These are phyloP conservation scores for Amanita exitialis DNA, from an alignment of 768 basidiomycete genomes.

Conservation along the genomic window DNA sequence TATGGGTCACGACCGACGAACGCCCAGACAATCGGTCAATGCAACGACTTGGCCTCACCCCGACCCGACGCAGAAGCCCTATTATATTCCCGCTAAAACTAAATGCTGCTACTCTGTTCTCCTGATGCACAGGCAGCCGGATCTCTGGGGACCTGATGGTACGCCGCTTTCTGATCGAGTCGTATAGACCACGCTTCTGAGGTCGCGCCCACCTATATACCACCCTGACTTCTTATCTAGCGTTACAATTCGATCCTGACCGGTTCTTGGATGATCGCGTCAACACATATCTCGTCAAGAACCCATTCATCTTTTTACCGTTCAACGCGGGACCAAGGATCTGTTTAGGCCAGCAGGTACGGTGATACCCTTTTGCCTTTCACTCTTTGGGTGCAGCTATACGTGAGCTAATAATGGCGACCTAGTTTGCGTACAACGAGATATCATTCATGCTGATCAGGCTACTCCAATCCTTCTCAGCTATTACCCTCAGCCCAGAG, in stretches of 20 bases:
- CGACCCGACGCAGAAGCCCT: slow-evolving; percentile 34
- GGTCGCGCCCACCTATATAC: background rate
- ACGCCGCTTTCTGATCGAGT: slow-evolving; percentile 3
- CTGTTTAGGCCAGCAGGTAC: slow-evolving; percentile 50
- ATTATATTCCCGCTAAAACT: slow-evolving; percentile 42
- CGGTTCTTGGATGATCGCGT: slow-evolving; percentile 59
- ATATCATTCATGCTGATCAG: slow-evolving; percentile 58
- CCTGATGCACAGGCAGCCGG: slow-evolving; percentile 54
- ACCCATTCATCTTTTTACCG: slow-evolving; percentile 63
- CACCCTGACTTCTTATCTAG: slow-evolving; percentile 19
- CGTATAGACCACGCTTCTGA: background rate
- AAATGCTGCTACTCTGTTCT: slow-evolving; percentile 49
- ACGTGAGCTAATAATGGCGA: background rate
- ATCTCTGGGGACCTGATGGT: slow-evolving; percentile 70
- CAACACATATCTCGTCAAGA: slow-evolving; percentile 49
- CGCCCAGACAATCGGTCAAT: slow-evolving; percentile 32
- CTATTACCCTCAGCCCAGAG: slow-evolving; percentile 33
- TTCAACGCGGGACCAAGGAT: slow-evolving; percentile 55
- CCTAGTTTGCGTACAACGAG: slow-evolving; percentile 47
- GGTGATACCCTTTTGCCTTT: background rate
- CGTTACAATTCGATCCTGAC: slow-evolving; percentile 61
- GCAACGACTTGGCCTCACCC: slow-evolving; percentile 38
- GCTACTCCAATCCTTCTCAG: slow-evolving; percentile 48
- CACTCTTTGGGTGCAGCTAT: background rate
- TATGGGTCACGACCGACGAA: background rate